Percentiles rank a stretch among this genome's conserved stretches.
phyloP scores from a whole-genome alignment of 805 yeast genomes.

The Candida xiaguanensis region DNA sequence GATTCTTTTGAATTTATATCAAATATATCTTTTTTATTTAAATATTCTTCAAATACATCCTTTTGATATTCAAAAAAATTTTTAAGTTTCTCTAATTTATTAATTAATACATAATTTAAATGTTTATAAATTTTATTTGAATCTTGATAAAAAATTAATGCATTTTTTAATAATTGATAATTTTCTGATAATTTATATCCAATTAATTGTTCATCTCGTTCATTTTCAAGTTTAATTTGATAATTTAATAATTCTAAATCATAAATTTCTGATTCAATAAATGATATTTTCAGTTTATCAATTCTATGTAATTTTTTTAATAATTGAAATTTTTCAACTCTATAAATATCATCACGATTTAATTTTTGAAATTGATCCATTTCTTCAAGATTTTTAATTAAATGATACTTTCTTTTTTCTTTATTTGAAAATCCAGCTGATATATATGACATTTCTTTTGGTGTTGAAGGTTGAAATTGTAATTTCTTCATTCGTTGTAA shows the following conservation, averaged over 20 bases:
- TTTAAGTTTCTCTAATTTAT: conserved; percentile 36
- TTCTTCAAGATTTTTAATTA: conserved; percentile 13
- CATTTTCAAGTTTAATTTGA: conserved; percentile 16
- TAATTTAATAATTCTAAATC: conserved; percentile 27
- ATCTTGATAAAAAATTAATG: conserved; percentile 33
- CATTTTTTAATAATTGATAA: conserved; percentile 29
- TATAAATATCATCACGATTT: conserved; percentile 19
- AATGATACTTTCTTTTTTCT: conserved; percentile 22
- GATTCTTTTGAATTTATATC: conserved; percentile 22
- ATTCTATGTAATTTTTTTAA: conserved; percentile 22
- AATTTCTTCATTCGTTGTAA: neutral
- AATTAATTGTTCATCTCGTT: conserved; percentile 32
- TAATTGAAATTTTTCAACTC: conserved; percentile 20
- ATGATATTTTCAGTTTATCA: conserved; percentile 21
- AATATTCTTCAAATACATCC: conserved; percentile 20
- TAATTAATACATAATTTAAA: conserved; percentile 24
- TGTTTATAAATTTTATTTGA: conserved; percentile 31
- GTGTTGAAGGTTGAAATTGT: neutral
- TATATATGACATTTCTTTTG: conserved; percentile 12
- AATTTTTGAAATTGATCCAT: conserved; percentile 16
- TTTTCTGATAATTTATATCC: conserved; percentile 26
- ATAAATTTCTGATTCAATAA: conserved; percentile 16
- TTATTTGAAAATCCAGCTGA: conserved; percentile 12
- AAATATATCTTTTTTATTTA: conserved; percentile 15
- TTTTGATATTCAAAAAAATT: conserved; percentile 37